Base-by-base conservation (phyloP, 2,329 filamentous ascomycete species). In the Penicillium sp. region DNA sequence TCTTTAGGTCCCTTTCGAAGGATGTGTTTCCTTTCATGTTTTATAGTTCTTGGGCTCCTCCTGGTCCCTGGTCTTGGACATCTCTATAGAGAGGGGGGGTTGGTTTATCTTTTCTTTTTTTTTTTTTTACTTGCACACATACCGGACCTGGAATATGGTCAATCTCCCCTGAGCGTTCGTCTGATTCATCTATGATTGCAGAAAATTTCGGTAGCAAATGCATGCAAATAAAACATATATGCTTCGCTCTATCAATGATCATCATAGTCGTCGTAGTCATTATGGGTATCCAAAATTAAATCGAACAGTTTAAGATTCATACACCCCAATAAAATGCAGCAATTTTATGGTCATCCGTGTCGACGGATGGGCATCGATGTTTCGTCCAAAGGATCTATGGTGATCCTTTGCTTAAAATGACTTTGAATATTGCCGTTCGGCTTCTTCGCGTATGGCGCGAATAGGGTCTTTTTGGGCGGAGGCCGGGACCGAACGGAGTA, bases 401-500 rank as follows among this genome's bases (percentile, higher is more conserved):
- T 15, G 18, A 31, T 11, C 9, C 29, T 51, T 2, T 31, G 48
- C 14, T 42, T 60, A 47, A 64, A 64, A 25, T 56, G 47, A 20
- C 23, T 53, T 18, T 51, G 54, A 27, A 65, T 58, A 12, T 54
- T 55, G 25, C 51, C 46, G 42, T 60, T 49, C 48, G 53, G 50
- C 22, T 62, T 53, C 26, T 55, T 53, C 3, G 44, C 57, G 20
- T 53, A 61, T 11, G 64, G 53, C 14, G 70, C 67, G 58, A 78
- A 79, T 14, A 73, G 54, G 1, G 66, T 81, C 55, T 77, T 78
- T 66, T 81, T 84, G 11, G 78, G 78, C 48, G 77, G 81, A 44
- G 78, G 80, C 62, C 82, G 83, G 11, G 89, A 89, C 47, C 91
- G 81, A 46, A 93, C 86, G 2, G 84, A 82, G 68, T 88, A 86